These are phyloP conservation scores for Stagonosporopsis chrysanthemi DNA, from an alignment of 2,329 filamentous ascomycete genomes.

Conservation along the genomic window DNA sequence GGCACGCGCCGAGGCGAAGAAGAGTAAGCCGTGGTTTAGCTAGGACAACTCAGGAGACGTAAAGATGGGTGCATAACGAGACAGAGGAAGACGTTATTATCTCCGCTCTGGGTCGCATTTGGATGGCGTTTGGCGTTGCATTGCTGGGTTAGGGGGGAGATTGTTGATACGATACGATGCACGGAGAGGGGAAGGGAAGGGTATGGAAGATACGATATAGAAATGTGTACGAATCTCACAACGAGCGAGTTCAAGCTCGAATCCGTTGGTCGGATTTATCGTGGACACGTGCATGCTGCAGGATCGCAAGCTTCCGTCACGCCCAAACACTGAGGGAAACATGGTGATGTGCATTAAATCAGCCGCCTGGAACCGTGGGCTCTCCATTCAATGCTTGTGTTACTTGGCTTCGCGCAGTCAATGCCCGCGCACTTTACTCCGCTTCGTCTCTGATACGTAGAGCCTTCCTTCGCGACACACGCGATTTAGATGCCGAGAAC, in stretches of 20 bases:
- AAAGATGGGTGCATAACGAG: neutral
- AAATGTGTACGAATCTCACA: neutral
- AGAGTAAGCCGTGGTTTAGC: slow-evolving; percentile 32
- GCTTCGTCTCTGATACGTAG: too few relatives aligned
- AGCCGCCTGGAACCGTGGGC: too few relatives aligned
- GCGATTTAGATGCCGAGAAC: too few relatives aligned
- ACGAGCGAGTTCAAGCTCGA: neutral
- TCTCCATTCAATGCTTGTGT: too few relatives aligned
- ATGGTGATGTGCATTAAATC: neutral
- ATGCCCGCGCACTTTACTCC: too few relatives aligned
- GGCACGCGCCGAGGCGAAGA: slow-evolving; percentile 34
- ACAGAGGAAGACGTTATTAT: neutral
- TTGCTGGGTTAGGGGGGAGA: neutral
- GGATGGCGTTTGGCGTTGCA: slow-evolving; percentile 7
- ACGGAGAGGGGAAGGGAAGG: neutral
- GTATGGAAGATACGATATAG: neutral
- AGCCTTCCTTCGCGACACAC: too few relatives aligned
- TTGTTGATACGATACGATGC: neutral
- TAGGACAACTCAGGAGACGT: slow-evolving; percentile 1
- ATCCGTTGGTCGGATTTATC: neutral
- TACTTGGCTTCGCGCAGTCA: too few relatives aligned
- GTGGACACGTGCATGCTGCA: too few relatives aligned
- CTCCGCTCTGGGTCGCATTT: slow-evolving; percentile 14
- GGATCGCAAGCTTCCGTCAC: too few relatives aligned
- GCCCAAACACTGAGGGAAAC: neutral